These are phyloP conservation scores for Pseudogymnoascus sp. DNA, from an alignment of 2,329 filamentous ascomycete genomes.

Conservation along the genomic window DNA sequence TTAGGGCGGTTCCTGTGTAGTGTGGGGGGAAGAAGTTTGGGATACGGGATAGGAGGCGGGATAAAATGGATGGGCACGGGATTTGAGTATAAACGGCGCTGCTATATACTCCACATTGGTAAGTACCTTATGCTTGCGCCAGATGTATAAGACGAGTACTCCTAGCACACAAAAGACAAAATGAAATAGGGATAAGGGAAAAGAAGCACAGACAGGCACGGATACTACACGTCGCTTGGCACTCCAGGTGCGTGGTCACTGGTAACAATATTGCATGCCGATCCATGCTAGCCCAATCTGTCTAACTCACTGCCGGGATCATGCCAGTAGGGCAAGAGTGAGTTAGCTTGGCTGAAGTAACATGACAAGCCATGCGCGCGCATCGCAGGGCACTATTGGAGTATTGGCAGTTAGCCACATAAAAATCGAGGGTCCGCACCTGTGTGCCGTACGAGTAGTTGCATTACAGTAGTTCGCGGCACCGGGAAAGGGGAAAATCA, in stretches of 20 bases:
- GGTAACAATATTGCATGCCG: conserved; percentile 6
- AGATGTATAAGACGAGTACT: background rate
- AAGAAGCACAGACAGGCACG: conserved; percentile 1
- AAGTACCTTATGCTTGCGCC: background rate
- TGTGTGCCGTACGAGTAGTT: conserved; percentile 3
- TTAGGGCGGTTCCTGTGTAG: background rate
- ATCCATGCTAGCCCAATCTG: conserved; percentile 1
- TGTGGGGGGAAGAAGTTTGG: background rate
- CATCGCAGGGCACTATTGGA: conserved; percentile 3
- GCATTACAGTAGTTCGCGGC: conserved; percentile 2
- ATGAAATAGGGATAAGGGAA: background rate
- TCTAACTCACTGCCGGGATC: background rate
- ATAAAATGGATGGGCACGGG: background rate
- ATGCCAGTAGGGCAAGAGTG: background rate
- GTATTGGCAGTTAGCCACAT: background rate
- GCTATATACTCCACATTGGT: background rate
- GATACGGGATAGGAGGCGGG: background rate
- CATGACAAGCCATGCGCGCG: background rate
- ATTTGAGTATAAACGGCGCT: background rate
- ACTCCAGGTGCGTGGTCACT: conserved; percentile 5
- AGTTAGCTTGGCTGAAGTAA: background rate
- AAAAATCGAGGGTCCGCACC: conserved; percentile 1
- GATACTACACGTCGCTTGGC: background rate
- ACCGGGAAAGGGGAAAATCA: background rate
- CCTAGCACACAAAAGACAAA: background rate